Base-by-base conservation (phyloP, 2,329 filamentous ascomycete species). In the Botrytis porri region DNA sequence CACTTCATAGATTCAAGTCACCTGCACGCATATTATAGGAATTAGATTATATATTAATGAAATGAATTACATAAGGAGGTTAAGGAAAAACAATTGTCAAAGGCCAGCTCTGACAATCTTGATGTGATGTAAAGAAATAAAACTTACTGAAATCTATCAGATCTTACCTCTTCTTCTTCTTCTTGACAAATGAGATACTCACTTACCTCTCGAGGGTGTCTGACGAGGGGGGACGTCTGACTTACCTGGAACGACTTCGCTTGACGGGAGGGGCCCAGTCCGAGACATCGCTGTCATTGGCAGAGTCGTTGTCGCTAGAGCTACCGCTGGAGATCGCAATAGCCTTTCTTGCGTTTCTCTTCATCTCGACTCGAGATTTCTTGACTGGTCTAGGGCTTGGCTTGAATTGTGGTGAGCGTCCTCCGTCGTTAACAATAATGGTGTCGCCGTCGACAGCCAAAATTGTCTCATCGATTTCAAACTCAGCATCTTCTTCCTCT, bases 121-220 rank as follows among this genome's bases (percentile, higher is more conserved):
- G 48, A 57, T 32, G 48, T 9, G 48, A 57, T 57, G 51, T 25
- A 69, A 69, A 57, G 48, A 59, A 43, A 69, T 3, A 69, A 69
- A 9, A 32, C 48, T 41, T 54, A 66, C 45, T 35, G 22, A 51
- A 48, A n/a, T 66, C 8, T n/a, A 16, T 35, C 22, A 14, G 3
- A 8, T 35, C 29, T 66, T 57, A 43, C 65, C 37, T 29, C 48
- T 57, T 32, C 35, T 32, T 32, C 35, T 32, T 57, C 10, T 39
- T 14, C 32, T 54, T 29, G 10, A 22, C 22, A 8, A 14, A 66
- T 69, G 65, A 69, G 48, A 67, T 67, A 59, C 16, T 57, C 48
- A 57, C 65, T 41, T 69, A 43, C 65, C 48, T 32, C n/a, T 25
- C 25, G 16, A 25, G 20, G 14, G 45, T 14, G 45, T n/a, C 9